These are phyloP conservation scores for Setaria italica DNA, from an alignment of 202 grass and related monocot species.

Conservation along the genomic window DNA sequence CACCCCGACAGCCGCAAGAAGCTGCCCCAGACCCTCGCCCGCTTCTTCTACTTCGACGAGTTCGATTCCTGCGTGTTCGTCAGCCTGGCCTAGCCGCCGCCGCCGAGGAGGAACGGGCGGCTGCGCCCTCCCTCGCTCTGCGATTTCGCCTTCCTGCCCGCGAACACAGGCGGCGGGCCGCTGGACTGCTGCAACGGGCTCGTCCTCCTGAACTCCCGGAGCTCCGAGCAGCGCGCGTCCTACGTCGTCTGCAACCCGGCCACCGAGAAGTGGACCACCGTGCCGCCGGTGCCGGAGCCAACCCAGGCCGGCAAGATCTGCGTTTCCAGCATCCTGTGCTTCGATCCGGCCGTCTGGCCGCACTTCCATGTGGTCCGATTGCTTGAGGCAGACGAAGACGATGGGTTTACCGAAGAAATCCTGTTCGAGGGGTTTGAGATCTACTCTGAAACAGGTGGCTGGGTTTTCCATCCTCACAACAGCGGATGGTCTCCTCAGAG, in stretches of 20 bases:
- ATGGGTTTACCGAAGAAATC: background rate
- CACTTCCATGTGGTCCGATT: slow-evolving; percentile 30
- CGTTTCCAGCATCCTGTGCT: background rate
- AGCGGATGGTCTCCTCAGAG: background rate
- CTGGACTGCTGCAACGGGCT: slow-evolving; percentile 38
- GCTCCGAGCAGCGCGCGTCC: too few species aligned
- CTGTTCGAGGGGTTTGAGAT: background rate
- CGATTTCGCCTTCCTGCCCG: slow-evolving; percentile 10
- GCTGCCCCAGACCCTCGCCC: background rate
- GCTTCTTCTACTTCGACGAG: slow-evolving; percentile 7
- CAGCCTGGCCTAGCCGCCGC: slow-evolving; percentile 4
- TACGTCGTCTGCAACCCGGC: slow-evolving; percentile 21
- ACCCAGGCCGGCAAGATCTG: background rate
- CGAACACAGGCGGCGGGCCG: background rate
- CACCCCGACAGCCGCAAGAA: slow-evolving; percentile 26
- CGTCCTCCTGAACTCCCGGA: slow-evolving; percentile 3
- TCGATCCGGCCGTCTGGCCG: background rate
- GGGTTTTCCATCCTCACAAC: background rate
- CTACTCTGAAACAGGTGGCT: slow-evolving; percentile 17
- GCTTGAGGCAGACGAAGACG: background rate
- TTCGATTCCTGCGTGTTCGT: background rate
- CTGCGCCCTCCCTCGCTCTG: background rate
- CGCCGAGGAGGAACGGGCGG: background rate
- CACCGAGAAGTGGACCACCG: background rate
- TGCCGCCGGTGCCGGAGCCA: slow-evolving; percentile 4